A percentile compares a stretch with the other conserved stretches of the same genome.
These are phyloP conservation scores for Aspergillus haitiensis DNA, from an alignment of 495 filamentous ascomycete species.

Conservation along the genomic window DNA sequence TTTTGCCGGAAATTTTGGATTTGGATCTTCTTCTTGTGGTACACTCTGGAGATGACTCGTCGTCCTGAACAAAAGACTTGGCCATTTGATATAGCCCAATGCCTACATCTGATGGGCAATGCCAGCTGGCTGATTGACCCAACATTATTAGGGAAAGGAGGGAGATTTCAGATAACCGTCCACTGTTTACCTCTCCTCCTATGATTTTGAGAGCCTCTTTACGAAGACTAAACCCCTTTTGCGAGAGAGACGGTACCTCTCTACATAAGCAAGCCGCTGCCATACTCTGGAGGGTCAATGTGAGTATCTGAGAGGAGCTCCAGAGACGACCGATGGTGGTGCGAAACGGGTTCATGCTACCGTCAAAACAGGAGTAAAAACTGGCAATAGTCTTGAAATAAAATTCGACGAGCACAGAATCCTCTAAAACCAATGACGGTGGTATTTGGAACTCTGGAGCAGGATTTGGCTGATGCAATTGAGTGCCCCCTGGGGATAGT, in stretches of 20 bases:
- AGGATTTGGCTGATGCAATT: background rate
- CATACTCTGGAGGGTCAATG: slow-evolving; percentile 4
- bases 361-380: background rate
- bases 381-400: background rate
- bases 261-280: slow-evolving; percentile 2
- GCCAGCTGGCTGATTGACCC: background rate
- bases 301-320: slow-evolving; percentile 3
- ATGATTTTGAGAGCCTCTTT: background rate
- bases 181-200: background rate
- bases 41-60: background rate
- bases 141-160: background rate
- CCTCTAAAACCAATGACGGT: background rate
- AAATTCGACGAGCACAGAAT: background rate
- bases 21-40: background rate
- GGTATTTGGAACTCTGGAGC: background rate
- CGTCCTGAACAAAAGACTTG: background rate
- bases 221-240: background rate
- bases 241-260: background rate
- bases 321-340: background rate
- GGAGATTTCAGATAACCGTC: background rate
- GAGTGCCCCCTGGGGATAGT: background rate
- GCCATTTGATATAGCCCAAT: background rate
- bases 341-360: slow-evolving; percentile 1
- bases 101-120: background rate
- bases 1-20: background rate